Evolutionary conservation across 1,139 yeast species (phyloP).

Genomic region (Hansenula lynferdii): DNA sequence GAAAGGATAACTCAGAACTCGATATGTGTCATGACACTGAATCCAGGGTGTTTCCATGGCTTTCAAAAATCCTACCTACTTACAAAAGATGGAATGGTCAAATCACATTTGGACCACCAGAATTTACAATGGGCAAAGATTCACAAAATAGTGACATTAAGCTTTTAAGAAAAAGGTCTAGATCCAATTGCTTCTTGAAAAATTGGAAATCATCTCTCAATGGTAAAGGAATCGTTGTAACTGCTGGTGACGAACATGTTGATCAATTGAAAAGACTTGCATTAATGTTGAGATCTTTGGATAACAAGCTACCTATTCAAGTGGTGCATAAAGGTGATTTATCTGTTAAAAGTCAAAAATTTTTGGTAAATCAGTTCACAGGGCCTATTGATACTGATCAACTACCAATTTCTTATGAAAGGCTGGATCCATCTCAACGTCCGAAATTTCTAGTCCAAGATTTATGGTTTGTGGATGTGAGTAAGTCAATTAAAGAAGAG

Average conservation of each 20-base stretch:
- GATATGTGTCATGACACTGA: conserved; percentile 25
- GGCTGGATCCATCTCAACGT: conserved; percentile 18
- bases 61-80: conserved; percentile 32
- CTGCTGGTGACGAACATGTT: conserved; percentile 43
- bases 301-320: conserved; percentile 48
- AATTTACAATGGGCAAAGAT: too few relatives aligned
- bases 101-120: conserved; percentile 15
- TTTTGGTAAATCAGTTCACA: conserved; percentile 24
- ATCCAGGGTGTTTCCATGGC: conserved; percentile 38
- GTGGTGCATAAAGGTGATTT: conserved; percentile 45
- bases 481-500: conserved; percentile 22
- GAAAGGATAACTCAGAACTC: conserved; percentile 16
- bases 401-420: conserved; percentile 4
- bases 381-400: conserved; percentile 3
- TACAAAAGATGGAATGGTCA: conserved; percentile 38
- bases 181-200: conserved; percentile 35
- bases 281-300: conserved; percentile 39
- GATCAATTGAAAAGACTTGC: conserved; percentile 43
- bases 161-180: not conserved
- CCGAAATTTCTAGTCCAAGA: conserved; percentile 40
- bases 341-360: conserved; percentile 22
- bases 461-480: conserved; percentile 41
- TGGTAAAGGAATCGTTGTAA: conserved; percentile 46
- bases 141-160: too few relatives aligned
- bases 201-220: conserved; percentile 29